phyloP scores from a whole-genome alignment of 2,329 filamentous ascomycete genomes.

The Purpureocillium takamizusanense region DNA sequence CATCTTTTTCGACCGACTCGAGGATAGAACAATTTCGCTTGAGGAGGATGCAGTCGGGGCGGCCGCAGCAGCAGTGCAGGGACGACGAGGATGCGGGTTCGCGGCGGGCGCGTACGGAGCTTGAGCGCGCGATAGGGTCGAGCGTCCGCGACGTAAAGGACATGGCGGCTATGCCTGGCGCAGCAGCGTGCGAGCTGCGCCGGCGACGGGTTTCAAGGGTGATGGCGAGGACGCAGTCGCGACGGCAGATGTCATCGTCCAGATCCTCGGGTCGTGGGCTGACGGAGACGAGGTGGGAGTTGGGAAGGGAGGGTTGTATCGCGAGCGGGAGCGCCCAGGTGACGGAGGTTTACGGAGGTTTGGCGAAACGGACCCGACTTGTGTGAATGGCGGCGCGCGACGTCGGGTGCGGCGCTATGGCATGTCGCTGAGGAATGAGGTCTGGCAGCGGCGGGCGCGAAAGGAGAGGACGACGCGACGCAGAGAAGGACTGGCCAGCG shows the following conservation, averaged over 20 bases:
- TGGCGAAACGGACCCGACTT: neutral
- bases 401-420: neutral
- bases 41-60: conserved; percentile 67
- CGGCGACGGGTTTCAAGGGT: neutral
- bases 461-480: too few relatives aligned
- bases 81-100: conserved; percentile 19
- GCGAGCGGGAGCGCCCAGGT: too few relatives aligned
- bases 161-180: neutral
- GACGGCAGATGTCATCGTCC: conserved; percentile 6
- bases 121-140: conserved; percentile 13
- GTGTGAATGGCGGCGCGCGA: too few relatives aligned
- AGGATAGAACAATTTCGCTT: conserved; percentile 72
- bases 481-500: too few relatives aligned
- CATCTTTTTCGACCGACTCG: conserved; percentile 76
- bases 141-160: conserved; percentile 6
- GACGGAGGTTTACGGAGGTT: too few relatives aligned
- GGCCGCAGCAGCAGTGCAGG: conserved; percentile 77
- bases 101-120: conserved; percentile 12
- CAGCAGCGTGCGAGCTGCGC: neutral
- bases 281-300: neutral
- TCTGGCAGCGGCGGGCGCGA: too few relatives aligned
- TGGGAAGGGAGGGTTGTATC: neutral
- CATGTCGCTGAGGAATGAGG: conserved; percentile 2
- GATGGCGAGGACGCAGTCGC: neutral
- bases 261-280: neutral